Base-by-base conservation (phyloP, 805 yeast genomes). In the Candida berthetii region DNA sequence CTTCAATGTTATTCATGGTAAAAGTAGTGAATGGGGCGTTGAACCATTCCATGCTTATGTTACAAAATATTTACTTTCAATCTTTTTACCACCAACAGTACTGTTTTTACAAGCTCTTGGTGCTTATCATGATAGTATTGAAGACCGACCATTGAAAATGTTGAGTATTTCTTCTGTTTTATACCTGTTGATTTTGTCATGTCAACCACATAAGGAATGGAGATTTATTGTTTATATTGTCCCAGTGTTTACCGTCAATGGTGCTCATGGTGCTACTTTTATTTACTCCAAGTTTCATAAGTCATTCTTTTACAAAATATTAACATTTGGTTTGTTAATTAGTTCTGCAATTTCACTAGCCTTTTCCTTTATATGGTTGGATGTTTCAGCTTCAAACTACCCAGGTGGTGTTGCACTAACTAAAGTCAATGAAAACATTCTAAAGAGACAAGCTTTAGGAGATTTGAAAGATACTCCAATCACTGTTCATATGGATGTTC, bases 121-220 rank as follows among this genome's bases (percentile, higher is more conserved):
- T 4, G 56, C 61, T 36, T 60, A 57, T 42, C 56, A 58, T 29
- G 68, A 62, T 38, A 61, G 65, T 20, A 55, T 57, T 14, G 52
- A 55, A 18, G 54, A 53, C 17, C 52, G 54, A 15, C 44, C 61
- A 1, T 51, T 77, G 31, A 70, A 74, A 33, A 61, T 80, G 6
- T 54, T 81, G 22, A 68, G 75, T 2, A 44, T 74, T 15, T 66
- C 87, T 1, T 64, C 84, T 0, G 34, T 80, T 1, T 39, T 75
- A 14, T 90, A 68, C 54, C 69, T 89, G n/a, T 46, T 66, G 2
- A 52, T 78, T 5, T 72, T 89, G 73, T 88, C 96, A 0, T 58
- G 82, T 39, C 93, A 85, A 60, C 89, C 93, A 3, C 97, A 91
- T 53, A 91, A 91, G 58, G 98, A 91, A 66, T 87, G 95, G 95